Evolutionary conservation across 257 asterid genomes (phyloP), one percentile per base, ranked within the genome.

Genomic region (Catharanthus roseus): DNA sequence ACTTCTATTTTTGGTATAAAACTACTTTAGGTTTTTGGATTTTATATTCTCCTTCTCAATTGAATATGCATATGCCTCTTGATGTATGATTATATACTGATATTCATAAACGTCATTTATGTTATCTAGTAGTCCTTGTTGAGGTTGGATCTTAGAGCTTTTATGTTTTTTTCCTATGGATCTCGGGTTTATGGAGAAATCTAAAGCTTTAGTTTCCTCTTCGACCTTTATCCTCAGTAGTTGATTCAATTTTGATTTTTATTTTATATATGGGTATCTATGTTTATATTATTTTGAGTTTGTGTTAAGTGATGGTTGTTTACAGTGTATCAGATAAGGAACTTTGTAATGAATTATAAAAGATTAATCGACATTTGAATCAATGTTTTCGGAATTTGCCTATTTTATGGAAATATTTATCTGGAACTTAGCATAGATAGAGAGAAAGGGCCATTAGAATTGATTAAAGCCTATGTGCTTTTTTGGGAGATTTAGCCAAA

Each of bases 121-220:
- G 28, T 18, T 10, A 34, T 62, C 8, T 39, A 41, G 61, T 65
- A 38, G 24, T 26, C 28, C 23, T 23, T n/a, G 65, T 36, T 15
- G 33, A 42, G 36, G 54, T 39, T 54, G 49, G 71, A 63, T 53
- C 66, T 63, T 61, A 18, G 26, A 18, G 56, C 10, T 26, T 33
- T 28, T 42, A 53, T 44, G 38, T 7, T 19, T 21, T 24, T 29
- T 62, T 69, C 7, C 44, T 62, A 26, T 69, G 71, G 79, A 75
- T 69, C 75, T 75, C 57, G 50, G 39, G 28, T 26, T 28, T 69
- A 24, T 41, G 45, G 54, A 50, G 68, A 47, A 67, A 28, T 66
- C 51, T 9, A 74, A 42, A 74, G 54, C 51, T 63, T 31, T 42
- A 28, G 31, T 69, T 55, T 50, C 3, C 15, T 29, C 61, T 62